Evolutionary conservation across 1,284 basidiomycete species (phyloP).

Genomic region (Peniophora sp.): DNA sequence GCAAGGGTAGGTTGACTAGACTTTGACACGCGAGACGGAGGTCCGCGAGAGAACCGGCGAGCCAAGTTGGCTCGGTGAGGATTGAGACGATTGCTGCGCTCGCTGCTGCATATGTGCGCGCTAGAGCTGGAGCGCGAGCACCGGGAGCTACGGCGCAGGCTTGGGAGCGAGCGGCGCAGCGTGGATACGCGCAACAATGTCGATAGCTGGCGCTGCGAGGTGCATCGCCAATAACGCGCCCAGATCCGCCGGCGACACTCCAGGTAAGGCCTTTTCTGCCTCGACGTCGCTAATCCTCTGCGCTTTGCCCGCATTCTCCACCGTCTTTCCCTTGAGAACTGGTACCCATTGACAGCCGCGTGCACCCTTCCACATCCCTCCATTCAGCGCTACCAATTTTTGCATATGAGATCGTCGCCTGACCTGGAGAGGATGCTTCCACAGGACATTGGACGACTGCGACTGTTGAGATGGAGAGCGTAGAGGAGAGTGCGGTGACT

Average conservation of each 20-base stretch:
- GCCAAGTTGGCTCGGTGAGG: slow-evolving; percentile 96
- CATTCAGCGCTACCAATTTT: slow-evolving; percentile 81
- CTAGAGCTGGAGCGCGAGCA: slow-evolving; percentile 79
- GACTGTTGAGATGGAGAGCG: slow-evolving; percentile 79
- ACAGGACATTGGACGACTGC: slow-evolving; percentile 98
- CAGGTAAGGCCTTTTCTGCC: slow-evolving; percentile 53
- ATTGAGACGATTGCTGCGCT: slow-evolving; percentile 94
- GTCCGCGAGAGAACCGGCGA: slow-evolving; percentile 90
- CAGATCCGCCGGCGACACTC: slow-evolving; percentile 63
- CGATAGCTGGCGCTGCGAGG: slow-evolving; percentile 74
- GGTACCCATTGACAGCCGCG: slow-evolving; percentile 58
- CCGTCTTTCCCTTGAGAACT: too few species aligned
- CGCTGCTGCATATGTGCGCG: slow-evolving; percentile 83
- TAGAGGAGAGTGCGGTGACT: slow-evolving; percentile 69
- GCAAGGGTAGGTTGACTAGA: slow-evolving; percentile 77
- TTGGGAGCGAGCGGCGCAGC: slow-evolving; percentile 58
- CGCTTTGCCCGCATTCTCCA: too few species aligned
- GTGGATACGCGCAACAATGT: slow-evolving; percentile 61
- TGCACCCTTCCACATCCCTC: slow-evolving; percentile 85
- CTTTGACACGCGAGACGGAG: slow-evolving; percentile 84
- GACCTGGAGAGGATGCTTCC: slow-evolving; percentile 91
- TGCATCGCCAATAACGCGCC: slow-evolving; percentile 67
- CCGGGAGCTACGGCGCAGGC: slow-evolving; percentile 77
- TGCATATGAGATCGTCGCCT: slow-evolving; percentile 73
- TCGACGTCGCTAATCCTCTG: slow-evolving; percentile 54